Conservation (phyloP, 495 filamentous ascomycete species). For the Stereocaulon alpinum region DNA sequence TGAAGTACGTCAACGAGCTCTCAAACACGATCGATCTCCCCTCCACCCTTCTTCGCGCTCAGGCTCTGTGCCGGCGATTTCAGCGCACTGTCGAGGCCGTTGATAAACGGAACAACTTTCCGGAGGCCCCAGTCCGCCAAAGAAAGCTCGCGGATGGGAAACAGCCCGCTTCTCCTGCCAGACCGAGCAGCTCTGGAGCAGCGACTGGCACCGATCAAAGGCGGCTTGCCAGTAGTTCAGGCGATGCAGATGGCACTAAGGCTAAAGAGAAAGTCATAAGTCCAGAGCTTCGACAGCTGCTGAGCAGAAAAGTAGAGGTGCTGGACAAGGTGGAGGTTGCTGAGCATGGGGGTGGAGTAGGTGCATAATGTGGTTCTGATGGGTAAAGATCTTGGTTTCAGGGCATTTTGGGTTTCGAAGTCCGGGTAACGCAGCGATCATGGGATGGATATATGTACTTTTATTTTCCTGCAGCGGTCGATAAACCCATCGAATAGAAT, state of each 20-base stretch:
- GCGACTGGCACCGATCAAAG: slow-evolving; percentile 13
- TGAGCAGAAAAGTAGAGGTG: slow-evolving; percentile 61
- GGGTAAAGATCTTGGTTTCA: neutral
- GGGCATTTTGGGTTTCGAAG: neutral
- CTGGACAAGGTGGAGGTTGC: slow-evolving; percentile 44
- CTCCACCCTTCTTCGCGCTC: slow-evolving; percentile 73
- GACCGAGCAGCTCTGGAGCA: slow-evolving; percentile 21
- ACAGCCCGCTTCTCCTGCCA: slow-evolving; percentile 19
- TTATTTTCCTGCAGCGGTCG: no score
- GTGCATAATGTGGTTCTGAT: slow-evolving; percentile 2
- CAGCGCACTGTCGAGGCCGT: slow-evolving; percentile 76
- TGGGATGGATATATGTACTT: neutral
- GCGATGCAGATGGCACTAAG: slow-evolving; percentile 4
- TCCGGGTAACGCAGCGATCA: neutral
- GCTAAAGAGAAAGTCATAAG: slow-evolving; percentile 59
- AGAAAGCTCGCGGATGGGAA: slow-evolving; percentile 30
- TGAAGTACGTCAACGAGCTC: slow-evolving; percentile 97
- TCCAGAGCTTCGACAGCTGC: slow-evolving; percentile 63
- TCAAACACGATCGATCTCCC: slow-evolving; percentile 85
- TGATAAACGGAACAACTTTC: slow-evolving; percentile 77
- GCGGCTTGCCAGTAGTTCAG: neutral
- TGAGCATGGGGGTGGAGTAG: slow-evolving; percentile 32
- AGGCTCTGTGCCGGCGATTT: slow-evolving; percentile 80
- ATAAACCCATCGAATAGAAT: no score
- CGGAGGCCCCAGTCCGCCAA: slow-evolving; percentile 48